These are phyloP conservation scores for Psophocarpus tetragonolobus DNA, from an alignment of 306 rosid genomes.

Conservation along the genomic window DNA sequence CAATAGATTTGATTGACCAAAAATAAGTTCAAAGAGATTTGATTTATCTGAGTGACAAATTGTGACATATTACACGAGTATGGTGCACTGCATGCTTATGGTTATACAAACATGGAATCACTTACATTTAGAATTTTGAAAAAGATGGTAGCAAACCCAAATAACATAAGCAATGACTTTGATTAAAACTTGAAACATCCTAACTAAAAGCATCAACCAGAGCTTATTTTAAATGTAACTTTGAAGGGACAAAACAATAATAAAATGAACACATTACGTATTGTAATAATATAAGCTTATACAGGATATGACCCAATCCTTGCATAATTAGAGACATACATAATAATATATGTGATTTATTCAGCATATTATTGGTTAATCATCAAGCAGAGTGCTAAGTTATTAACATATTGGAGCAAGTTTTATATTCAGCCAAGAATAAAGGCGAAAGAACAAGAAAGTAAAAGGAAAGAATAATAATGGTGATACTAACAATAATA, in stretches of 20 bases:
- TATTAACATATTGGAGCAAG: neutral
- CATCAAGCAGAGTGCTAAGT: neutral
- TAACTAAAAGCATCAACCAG: neutral
- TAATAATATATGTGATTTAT: neutral
- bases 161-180: neutral
- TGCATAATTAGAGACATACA: neutral
- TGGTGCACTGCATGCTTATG: neutral
- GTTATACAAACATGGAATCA: neutral
- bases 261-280: neutral
- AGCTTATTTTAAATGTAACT: neutral
- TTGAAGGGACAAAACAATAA: neutral
- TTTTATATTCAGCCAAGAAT: neutral
- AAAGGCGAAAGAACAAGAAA: neutral
- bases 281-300: neutral
- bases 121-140: neutral
- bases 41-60: conserved; percentile 15
- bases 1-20: neutral
- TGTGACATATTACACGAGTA: conserved; percentile 3
- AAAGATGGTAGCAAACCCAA: neutral
- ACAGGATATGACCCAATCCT: neutral
- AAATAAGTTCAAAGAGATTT: conserved; percentile 20
- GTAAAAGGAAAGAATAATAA: neutral
- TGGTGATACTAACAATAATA: conserved; percentile 2
- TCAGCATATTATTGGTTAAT: neutral
- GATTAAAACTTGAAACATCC: neutral